Conservation (phyloP, 495 filamentous ascomycete species). For the Collariella sp. region DNA sequence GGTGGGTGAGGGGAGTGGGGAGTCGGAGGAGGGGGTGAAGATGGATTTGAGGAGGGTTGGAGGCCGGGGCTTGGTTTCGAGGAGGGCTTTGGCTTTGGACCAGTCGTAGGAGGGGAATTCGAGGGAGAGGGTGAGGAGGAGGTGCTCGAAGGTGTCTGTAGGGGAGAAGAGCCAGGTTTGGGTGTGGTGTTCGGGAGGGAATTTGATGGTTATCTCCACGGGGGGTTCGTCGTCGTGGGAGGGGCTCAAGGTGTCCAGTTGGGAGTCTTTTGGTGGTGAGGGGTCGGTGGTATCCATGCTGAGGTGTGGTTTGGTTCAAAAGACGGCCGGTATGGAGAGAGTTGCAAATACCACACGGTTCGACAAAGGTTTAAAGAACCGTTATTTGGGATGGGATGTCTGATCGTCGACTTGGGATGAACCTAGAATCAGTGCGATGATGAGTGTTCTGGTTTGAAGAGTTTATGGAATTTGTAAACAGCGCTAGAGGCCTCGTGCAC, state of each 20-base stretch:
- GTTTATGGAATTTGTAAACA: no score
- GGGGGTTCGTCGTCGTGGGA: not conserved
- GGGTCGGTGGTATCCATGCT: slow-evolving; percentile 1
- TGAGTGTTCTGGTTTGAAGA: no score
- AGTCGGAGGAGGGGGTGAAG: slow-evolving; percentile 27
- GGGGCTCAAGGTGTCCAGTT: not conserved
- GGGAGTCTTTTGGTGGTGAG: not conserved
- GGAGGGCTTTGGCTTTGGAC: slow-evolving; percentile 24
- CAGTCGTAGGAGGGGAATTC: slow-evolving; percentile 27
- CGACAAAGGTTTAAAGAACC: no score
- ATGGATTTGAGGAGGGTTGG: slow-evolving; percentile 11
- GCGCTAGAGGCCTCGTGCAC: no score
- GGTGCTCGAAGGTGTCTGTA: slow-evolving; percentile 12
- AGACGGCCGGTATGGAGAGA: no score
- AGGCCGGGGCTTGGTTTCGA: slow-evolving; percentile 16
- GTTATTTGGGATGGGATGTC: no score
- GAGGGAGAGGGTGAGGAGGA: slow-evolving; percentile 11
- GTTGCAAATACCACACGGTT: no score
- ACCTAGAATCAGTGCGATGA: no score
- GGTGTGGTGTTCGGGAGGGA: slow-evolving; percentile 19
- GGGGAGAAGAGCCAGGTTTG: slow-evolving; percentile 16
- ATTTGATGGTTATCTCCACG: slow-evolving; percentile 22
- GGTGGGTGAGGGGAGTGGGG: slow-evolving; percentile 38
- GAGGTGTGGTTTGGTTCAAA: not conserved
- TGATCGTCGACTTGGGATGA: no score